These are phyloP conservation scores for Trifolium subterraneum DNA, from an alignment of 306 rosid genomes.

Conservation along the genomic window DNA sequence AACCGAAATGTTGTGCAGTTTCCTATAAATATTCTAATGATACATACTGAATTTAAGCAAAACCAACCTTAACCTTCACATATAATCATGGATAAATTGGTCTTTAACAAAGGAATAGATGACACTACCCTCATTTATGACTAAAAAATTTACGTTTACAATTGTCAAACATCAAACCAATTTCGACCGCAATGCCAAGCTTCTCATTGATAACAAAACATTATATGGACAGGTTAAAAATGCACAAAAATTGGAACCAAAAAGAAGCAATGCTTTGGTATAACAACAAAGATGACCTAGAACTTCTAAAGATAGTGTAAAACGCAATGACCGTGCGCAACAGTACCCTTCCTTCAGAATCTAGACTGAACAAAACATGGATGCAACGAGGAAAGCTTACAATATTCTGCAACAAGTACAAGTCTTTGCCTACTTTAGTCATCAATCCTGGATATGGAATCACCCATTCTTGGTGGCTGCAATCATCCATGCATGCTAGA, in stretches of 20 bases:
- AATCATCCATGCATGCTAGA: constrained; percentile 24
- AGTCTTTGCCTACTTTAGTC: constrained; percentile 27
- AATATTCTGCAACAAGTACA: constrained; percentile 31
- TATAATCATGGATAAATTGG: constrained; percentile 8
- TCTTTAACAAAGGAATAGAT: neutral
- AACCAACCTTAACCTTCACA: neutral
- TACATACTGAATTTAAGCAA: neutral
- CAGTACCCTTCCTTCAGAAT: constrained; percentile 32
- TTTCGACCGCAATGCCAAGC: constrained; percentile 16
- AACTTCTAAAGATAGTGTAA: constrained; percentile 25
- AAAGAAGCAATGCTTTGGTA: constrained; percentile 24
- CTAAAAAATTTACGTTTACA: constrained; percentile 36
- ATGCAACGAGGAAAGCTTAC: constrained; percentile 36
- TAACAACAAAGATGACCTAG: constrained; percentile 33
- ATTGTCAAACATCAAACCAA: constrained; percentile 29
- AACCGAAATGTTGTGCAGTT: neutral
- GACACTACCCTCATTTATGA: constrained; percentile 26
- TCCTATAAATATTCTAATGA: neutral
- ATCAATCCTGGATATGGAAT: constrained; percentile 39
- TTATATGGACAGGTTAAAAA: constrained; percentile 33
- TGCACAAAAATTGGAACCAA: constrained; percentile 35
- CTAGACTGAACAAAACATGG: constrained; percentile 34
- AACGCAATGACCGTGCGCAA: constrained; percentile 23
- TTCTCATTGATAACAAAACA: constrained; percentile 27
- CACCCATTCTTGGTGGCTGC: constrained; percentile 36